Conservation (phyloP, 495 filamentous ascomycete species). For the Hypomontagnella monticulosa region DNA sequence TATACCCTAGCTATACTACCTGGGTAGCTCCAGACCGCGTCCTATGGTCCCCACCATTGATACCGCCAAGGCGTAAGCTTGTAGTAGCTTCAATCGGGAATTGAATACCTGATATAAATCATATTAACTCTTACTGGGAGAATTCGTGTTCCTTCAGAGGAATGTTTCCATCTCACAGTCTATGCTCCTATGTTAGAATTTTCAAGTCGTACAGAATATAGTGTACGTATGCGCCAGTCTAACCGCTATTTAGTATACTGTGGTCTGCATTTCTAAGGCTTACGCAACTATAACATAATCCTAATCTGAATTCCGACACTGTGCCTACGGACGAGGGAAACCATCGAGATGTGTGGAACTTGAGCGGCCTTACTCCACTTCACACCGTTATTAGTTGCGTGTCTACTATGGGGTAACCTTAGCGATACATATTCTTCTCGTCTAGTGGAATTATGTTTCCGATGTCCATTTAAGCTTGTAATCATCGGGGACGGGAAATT, state of each 20-base stretch:
- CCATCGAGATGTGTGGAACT: background rate
- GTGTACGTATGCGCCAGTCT: background rate
- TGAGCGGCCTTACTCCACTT: background rate
- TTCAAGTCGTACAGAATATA: too few relatives aligned
- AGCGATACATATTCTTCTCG: too few relatives aligned
- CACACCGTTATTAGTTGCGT: background rate
- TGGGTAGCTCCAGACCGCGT: background rate
- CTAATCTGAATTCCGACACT: background rate
- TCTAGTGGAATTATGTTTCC: too few relatives aligned
- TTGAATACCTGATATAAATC: conserved; percentile 2
- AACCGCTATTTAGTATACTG: background rate
- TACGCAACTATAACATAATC: conserved; percentile 25
- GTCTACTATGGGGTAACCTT: too few relatives aligned
- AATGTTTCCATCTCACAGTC: background rate
- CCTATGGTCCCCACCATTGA: conserved; percentile 16
- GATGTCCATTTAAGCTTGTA: too few relatives aligned
- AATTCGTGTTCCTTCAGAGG: background rate
- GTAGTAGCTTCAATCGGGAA: conserved; percentile 16
- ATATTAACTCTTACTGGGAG: background rate
- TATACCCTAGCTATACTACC: conserved; percentile 25
- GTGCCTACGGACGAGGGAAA: too few relatives aligned
- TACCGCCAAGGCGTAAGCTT: background rate
- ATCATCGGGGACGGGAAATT: too few relatives aligned
- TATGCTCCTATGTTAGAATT: background rate
- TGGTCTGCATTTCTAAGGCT: conserved; percentile 5